Evolutionary conservation across 306 rosid genomes (phyloP), one percentile per base, ranked within the genome.

Genomic region (Parietaria judaica): DNA sequence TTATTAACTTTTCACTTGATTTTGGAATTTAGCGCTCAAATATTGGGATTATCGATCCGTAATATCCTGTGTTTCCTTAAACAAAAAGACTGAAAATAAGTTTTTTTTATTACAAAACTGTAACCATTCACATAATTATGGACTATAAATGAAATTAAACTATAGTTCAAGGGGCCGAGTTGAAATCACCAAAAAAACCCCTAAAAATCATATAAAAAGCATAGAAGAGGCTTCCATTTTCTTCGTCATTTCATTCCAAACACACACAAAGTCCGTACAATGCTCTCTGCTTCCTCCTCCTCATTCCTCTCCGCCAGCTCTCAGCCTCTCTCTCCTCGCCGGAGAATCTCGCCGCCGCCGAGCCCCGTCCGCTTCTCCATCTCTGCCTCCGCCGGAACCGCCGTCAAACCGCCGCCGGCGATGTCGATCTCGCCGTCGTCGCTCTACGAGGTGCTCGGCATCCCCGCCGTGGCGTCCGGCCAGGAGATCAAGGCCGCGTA

Each of bases 401-500:
- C 84, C 14, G 74, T 58, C 36, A 11, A n/a, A 6, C 14, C 53
- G n/a, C 14, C 14, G 53, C 15, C 53, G 53, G 14, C 14, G 14
- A 70, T 75, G 6, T n/a, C 34, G 7, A 58, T 8, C 60, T 23
- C 46, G 83, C 15, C 82, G 23, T 60, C 79, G 37, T 86, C 99
- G 1, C 79, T 82, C 35, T 94, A 94, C 68, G 94, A 81, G 37
- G 58, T 86, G 66, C 88, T 94, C 7, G 97, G 97, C 4, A 76
- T 94, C 55, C 81, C 81, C 7, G 63, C 84, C 15, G 86, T 51
- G 11, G 94, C 99, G 13, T 74, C 99, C 3, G 65, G 15, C 39
- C 89, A 86, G 65, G 99, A 94, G 55, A 86, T 94, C 54, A 94
- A 94, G 39, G 50, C 87, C 0, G 97, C 99, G 15, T 94, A 94